Percentiles rank a stretch among this genome's conserved stretches.
Conservation (phyloP, 2,329 filamentous ascomycete species). For the Hymenoscyphus albidus region DNA sequence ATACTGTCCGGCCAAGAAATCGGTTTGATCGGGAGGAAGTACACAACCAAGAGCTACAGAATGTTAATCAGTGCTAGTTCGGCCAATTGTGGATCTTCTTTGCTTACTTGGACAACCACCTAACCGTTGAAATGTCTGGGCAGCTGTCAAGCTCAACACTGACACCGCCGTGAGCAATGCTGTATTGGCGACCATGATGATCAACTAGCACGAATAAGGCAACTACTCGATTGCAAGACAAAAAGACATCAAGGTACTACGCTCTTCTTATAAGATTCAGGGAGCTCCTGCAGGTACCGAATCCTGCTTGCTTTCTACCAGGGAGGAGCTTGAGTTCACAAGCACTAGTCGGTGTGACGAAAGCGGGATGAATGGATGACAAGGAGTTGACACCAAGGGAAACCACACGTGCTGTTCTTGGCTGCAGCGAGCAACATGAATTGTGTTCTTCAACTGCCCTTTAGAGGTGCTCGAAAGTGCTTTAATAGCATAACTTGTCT, state of each 20-base stretch:
- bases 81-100: background rate
- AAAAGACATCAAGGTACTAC: constrained; percentile 7
- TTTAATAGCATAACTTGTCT: too few species aligned
- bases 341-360: background rate
- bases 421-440: background rate
- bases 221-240: background rate
- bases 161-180: constrained; percentile 35
- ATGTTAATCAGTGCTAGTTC: constrained; percentile 12
- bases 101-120: constrained; percentile 48
- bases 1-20: constrained; percentile 78
- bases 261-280: constrained; percentile 5
- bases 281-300: constrained; percentile 11
- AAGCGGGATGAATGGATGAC: background rate
- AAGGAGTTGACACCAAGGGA: background rate
- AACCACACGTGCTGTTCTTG: constrained; percentile 4
- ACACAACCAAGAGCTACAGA: constrained; percentile 50
- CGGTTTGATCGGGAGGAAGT: constrained; percentile 61
- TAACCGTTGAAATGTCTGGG: constrained; percentile 57
- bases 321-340: constrained; percentile 7
- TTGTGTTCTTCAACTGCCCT: background rate
- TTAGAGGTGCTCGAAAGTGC: background rate
- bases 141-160: constrained; percentile 42
- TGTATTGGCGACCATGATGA: constrained; percentile 29
- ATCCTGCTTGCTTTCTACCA: background rate
- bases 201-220: constrained; percentile 9